Evolutionary conservation across 78 protist genomes (phyloP).

Genomic region (Dictyostelium purpureum): DNA sequence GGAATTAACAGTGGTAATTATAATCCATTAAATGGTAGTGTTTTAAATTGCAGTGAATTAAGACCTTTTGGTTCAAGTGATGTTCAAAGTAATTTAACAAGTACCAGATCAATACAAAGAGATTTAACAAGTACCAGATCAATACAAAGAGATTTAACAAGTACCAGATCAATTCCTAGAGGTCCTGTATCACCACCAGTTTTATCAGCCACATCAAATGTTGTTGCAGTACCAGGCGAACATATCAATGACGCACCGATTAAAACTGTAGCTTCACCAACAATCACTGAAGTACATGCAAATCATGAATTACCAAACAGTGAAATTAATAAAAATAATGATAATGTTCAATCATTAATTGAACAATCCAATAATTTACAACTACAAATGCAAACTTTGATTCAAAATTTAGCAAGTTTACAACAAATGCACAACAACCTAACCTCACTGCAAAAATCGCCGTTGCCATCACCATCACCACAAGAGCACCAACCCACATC

Average conservation of each 20-base stretch:
- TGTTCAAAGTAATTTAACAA: too few relatives aligned
- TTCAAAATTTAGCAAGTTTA: not conserved
- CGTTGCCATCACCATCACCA: too few relatives aligned
- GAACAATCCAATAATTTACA: not conserved
- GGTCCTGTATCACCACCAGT: not conserved
- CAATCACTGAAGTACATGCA: not conserved
- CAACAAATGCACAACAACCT: not conserved
- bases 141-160: too few relatives aligned
- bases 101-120: too few relatives aligned
- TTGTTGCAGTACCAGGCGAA: not conserved
- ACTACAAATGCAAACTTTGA: not conserved
- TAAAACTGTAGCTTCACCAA: not conserved
- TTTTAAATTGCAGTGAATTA: not conserved
- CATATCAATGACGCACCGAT: not conserved
- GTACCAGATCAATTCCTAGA: too few relatives aligned
- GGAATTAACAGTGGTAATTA: too few relatives aligned
- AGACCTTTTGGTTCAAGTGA: too few relatives aligned
- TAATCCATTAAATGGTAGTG: too few relatives aligned
- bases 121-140: too few relatives aligned
- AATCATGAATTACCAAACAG: not conserved
- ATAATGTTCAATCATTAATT: constrained; percentile 9
- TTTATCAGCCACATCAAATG: not conserved
- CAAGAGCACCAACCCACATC: not conserved
- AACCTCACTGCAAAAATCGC: too few relatives aligned
- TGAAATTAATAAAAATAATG: not conserved